Base-by-base conservation (phyloP, 306 rosid genomes). In the Vigna radiata region DNA sequence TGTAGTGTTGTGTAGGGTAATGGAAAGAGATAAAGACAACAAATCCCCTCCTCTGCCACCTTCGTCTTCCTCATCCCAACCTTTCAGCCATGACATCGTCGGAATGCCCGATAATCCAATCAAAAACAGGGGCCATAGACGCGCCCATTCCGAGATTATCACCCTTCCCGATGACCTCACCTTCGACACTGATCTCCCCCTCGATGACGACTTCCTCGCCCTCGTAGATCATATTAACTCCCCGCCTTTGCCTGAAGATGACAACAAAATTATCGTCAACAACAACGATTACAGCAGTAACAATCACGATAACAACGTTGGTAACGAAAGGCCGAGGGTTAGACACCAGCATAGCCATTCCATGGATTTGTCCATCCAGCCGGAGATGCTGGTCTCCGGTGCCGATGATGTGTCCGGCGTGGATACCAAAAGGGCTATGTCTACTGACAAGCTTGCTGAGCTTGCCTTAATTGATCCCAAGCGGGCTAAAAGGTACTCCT, bases 311-410 rank as follows among this genome's bases (percentile, higher is more conserved):
- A 70, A 81, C 73, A 72, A 48, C 49, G 64, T 76, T 62, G 56
- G 69, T 16, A 73, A 2, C 13, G 15, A 44, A 3, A 44, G 49
- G 15, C 49, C 87, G 11, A 84, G 91, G 82, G 84, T 86, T 70
- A 83, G 96, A 82, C 97, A 92, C 78, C 94, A 92, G 48, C 96
- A 89, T 73, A 90, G 96, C 83, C 94, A 83, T 78, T 93, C 97
- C 76, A 90, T 93, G 93, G 96, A 93, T 79, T 94, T 89, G 13
- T 90, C 85, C 37, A 90, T 90, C 79, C 86, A 86, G 43, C 85
- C 94, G 0, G 92, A 90, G 80, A 86, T 89, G 85, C 77, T 90
- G 37, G 83, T 83, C 58, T 84, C 91, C 1, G 36, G n/a, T 7
- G 52, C 85, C 92, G 0, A 90, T 87, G 83, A 84, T 50, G 86